Base-by-base conservation (phyloP, 1,284 basidiomycete genomes). In the Tausonia pullulans region DNA sequence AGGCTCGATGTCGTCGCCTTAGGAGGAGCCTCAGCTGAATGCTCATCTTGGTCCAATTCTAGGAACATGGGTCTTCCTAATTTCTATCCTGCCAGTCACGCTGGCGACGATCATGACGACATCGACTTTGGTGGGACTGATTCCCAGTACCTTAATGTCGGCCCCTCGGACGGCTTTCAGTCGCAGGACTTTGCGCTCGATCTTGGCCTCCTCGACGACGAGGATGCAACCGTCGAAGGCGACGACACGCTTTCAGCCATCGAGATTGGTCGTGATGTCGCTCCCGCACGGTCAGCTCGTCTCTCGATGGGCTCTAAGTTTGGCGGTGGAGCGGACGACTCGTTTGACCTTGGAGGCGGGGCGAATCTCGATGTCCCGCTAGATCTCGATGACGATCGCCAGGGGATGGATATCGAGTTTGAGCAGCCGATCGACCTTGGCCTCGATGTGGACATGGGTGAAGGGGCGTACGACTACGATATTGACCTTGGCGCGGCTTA, bases 101-200 rank as follows among this genome's bases (percentile, higher is more conserved):
- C 72, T 75, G 60, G 68, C 74, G 72, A 73, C 52, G 65, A 63
- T 3, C 68, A 69, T 10, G 70, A 70, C 54, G 72, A 72, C 43
- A 70, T 74, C 64, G 73, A 75, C 66, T 70, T 74, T 60, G 49
- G 52, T 39, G 44, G n/a, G 41, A 44, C 27, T 27, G 27, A 27
- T 27, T 27, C 27, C 2, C 85, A 88, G 70, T 82, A 87, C 65
- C 87, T 87, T 66, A 86, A 86, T 70, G 80, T 89, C 46, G 87
- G 86, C 3, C 85, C 85, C 6, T 81, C 82, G 0, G 87, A 87
- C 68, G 88, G 88, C 54, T 88, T 93, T 69, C 90, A 88, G 51
- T 90, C 88, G 0, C 87, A 90, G 72, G 88, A 92, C 73, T 92
- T 86, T 72, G 70, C 68, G 9, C 70, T 76, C 43, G 74, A 77